These are phyloP conservation scores for Amaranthus cruentus DNA, from an alignment of 148 eudicot species.

Conservation along the genomic window DNA sequence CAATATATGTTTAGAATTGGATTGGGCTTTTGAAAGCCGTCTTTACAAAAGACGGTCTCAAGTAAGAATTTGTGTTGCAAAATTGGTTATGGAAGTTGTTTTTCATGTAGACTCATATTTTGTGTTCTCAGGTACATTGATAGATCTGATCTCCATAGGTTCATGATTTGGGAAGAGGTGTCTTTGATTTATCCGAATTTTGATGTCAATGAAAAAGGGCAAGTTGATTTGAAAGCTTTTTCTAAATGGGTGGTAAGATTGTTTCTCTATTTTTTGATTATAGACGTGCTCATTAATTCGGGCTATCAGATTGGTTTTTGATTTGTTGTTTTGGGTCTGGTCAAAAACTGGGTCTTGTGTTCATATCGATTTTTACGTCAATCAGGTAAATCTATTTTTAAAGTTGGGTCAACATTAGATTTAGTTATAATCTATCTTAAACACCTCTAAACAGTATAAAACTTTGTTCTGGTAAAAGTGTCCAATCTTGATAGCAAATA, in stretches of 20 bases:
- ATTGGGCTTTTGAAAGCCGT: too few relatives aligned
- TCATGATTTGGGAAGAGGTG: slow-evolving; percentile 78
- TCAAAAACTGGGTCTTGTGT: too few relatives aligned
- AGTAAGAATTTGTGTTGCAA: not conserved
- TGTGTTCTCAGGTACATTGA: slow-evolving; percentile 48
- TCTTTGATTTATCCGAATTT: slow-evolving; percentile 48
- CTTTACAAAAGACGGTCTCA: too few relatives aligned
- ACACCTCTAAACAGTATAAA: too few relatives aligned
- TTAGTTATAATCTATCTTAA: too few relatives aligned
- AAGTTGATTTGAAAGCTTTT: slow-evolving; percentile 47
- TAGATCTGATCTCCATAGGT: slow-evolving; percentile 49
- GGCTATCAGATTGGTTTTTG: not conserved
- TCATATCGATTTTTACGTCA: too few relatives aligned
- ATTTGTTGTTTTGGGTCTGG: not conserved
- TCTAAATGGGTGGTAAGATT: slow-evolving; percentile 78
- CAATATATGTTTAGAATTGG: too few relatives aligned
- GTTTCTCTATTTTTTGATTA: slow-evolving; percentile 2
- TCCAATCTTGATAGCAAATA: not conserved
- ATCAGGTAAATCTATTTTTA: too few relatives aligned
- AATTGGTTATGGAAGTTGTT: not conserved
- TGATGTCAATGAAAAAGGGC: slow-evolving; percentile 55
- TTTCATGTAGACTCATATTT: not conserved
- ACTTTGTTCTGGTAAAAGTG: not conserved
- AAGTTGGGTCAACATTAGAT: too few relatives aligned
- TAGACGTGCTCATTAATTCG: not conserved